Conservation (phyloP, 768 basidiomycete genomes). For the Mycena albidolilacea region DNA sequence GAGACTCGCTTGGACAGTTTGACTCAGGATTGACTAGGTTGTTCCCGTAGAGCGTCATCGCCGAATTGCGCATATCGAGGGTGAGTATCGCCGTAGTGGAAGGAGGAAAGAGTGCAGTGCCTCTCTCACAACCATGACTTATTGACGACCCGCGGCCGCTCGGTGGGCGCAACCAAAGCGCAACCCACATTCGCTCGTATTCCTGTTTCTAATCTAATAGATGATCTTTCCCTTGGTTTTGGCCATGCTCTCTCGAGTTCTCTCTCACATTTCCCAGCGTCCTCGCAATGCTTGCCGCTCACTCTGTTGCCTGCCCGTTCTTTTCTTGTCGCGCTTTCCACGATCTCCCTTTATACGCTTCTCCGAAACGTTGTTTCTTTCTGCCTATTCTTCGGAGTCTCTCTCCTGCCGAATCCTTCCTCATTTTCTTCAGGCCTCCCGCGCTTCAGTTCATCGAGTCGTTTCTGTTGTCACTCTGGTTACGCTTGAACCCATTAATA, state of each 20-base stretch:
- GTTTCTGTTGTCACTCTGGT: conserved; percentile 14
- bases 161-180: conserved; percentile 7
- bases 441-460: conserved; percentile 5
- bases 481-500: conserved; percentile 12
- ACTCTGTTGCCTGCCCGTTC: conserved; percentile 10
- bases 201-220: conserved; percentile 4
- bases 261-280: conserved; percentile 14
- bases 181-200: conserved; percentile 11
- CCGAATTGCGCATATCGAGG: too few relatives aligned
- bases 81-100: too few relatives aligned
- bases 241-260: conserved; percentile 13
- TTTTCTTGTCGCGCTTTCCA: conserved; percentile 13
- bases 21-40: too few relatives aligned
- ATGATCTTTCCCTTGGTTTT: conserved; percentile 13
- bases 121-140: neutral
- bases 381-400: conserved; percentile 8
- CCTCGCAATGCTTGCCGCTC: conserved; percentile 7
- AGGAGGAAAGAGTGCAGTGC: too few relatives aligned
- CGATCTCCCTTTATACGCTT: conserved; percentile 4
- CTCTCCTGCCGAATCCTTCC: conserved; percentile 5
- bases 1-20: too few relatives aligned
- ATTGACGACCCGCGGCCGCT: conserved; percentile 7
- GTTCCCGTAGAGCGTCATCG: too few relatives aligned
- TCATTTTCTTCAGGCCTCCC: conserved; percentile 6
- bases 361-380: neutral